These are phyloP conservation scores for Trichophyton benhamiae DNA, from an alignment of 2,329 filamentous ascomycete genomes.

Conservation along the genomic window DNA sequence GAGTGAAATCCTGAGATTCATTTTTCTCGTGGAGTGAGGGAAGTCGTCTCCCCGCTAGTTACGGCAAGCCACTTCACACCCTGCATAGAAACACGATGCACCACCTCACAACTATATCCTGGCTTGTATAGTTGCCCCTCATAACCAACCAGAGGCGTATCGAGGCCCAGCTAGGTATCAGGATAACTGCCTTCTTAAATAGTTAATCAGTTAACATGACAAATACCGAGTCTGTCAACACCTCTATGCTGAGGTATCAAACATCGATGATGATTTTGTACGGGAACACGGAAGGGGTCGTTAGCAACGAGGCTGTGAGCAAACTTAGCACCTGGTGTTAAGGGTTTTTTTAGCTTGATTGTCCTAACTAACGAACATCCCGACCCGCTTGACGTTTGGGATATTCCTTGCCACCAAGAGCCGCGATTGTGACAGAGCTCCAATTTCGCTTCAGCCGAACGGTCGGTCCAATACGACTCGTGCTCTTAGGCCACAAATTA, in stretches of 20 bases:
- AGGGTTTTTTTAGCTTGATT: too few species aligned
- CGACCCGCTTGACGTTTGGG: background rate
- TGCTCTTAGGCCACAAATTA: background rate
- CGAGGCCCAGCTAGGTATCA: too few species aligned
- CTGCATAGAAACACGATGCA: background rate
- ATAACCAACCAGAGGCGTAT: background rate
- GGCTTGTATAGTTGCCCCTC: background rate
- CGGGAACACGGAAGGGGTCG: background rate
- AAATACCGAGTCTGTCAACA: background rate
- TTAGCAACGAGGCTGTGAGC: background rate
- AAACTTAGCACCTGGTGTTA: too few species aligned
- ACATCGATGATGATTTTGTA: background rate
- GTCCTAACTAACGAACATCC: background rate
- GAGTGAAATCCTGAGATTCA: background rate
- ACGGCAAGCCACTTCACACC: background rate
- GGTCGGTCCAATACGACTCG: background rate
- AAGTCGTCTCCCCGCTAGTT: background rate
- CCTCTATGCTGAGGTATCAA: background rate
- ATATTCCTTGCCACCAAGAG: background rate
- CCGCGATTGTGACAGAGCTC: background rate
- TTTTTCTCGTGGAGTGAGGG: background rate
- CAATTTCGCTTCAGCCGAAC: background rate
- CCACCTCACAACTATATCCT: background rate
- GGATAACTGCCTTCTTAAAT: too few species aligned
- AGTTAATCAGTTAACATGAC: background rate